Conservation (phyloP, 139 green algal species). For the Marvania coccoides region DNA sequence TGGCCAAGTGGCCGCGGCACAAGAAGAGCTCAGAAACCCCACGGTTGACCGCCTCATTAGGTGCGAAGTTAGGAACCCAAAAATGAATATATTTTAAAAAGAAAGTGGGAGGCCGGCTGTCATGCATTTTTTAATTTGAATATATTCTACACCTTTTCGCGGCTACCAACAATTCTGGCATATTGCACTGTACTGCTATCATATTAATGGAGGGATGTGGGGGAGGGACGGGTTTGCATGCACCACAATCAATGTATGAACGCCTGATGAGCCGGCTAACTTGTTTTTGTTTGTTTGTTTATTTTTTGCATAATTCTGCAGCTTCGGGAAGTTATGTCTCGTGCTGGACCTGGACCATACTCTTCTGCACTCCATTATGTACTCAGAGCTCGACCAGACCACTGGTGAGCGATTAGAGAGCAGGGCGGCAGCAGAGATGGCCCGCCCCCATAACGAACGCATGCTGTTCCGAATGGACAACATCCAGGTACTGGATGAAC, state of each 20-base stretch:
- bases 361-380: constrained; percentile 73
- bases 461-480: background rate
- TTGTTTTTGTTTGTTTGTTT: background rate
- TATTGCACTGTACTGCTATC: background rate
- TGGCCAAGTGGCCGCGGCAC: background rate
- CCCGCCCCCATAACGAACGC: background rate
- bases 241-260: background rate
- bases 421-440: background rate
- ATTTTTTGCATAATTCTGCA: background rate
- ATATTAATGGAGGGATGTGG: background rate
- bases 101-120: background rate
- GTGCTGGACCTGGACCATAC: constrained; percentile 97
- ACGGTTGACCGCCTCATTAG: background rate
- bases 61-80: background rate
- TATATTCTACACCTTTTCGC: background rate
- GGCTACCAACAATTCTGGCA: background rate
- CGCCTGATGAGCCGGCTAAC: background rate
- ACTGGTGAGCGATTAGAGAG: background rate
- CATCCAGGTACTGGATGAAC: too few species aligned
- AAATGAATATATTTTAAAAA: background rate
- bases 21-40: background rate
- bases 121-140: background rate
- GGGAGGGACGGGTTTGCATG: background rate
- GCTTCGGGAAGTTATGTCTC: constrained; percentile 39
- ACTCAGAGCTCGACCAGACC: constrained; percentile 25